Percentiles rank a stretch among this genome's conserved stretches.
Evolutionary conservation across 257 asterid species (phyloP).

Genomic region (Capsicum pubescens): DNA sequence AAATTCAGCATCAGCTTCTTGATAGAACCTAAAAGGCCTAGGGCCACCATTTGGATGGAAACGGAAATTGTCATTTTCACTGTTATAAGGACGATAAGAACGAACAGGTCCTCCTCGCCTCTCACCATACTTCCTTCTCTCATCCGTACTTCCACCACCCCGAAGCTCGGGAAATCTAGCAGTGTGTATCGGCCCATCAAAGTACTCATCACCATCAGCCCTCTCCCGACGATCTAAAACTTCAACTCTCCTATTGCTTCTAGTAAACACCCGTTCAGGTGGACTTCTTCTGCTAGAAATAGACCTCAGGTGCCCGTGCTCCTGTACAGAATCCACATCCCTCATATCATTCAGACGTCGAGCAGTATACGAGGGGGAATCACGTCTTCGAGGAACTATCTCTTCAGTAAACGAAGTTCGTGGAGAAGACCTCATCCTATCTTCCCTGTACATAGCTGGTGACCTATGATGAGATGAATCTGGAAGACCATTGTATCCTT

Average conservation of each 20-base stretch:
- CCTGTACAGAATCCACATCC: slow-evolving; percentile 63
- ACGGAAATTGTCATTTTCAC: slow-evolving; percentile 56
- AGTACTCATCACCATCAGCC: slow-evolving; percentile 57
- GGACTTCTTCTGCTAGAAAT: slow-evolving; percentile 60
- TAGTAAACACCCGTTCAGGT: slow-evolving; percentile 48
- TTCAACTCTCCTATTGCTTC: slow-evolving; percentile 62
- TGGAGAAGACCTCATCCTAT: slow-evolving; percentile 81
- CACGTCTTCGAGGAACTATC: slow-evolving; percentile 68
- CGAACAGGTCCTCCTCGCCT: slow-evolving; percentile 57
- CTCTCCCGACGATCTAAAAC: slow-evolving; percentile 67
- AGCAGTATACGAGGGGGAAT: slow-evolving; percentile 60
- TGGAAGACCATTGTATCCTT: slow-evolving; percentile 49
- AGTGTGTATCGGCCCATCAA: slow-evolving; percentile 51
- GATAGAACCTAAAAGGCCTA: slow-evolving; percentile 67
- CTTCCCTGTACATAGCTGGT: slow-evolving; percentile 59
- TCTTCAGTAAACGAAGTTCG: slow-evolving; percentile 69
- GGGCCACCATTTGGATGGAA: slow-evolving; percentile 63
- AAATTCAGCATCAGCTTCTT: slow-evolving; percentile 59
- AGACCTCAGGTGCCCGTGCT: slow-evolving; percentile 58
- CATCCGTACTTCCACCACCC: slow-evolving; percentile 60
- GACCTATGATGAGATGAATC: slow-evolving; percentile 62
- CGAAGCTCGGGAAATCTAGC: slow-evolving; percentile 54
- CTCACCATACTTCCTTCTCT: slow-evolving; percentile 73
- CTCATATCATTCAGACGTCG: slow-evolving; percentile 58
- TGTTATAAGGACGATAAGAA: slow-evolving; percentile 54